Evolutionary conservation across 805 yeast genomes (phyloP).

Genomic region (Suhomyces pyralidae): DNA sequence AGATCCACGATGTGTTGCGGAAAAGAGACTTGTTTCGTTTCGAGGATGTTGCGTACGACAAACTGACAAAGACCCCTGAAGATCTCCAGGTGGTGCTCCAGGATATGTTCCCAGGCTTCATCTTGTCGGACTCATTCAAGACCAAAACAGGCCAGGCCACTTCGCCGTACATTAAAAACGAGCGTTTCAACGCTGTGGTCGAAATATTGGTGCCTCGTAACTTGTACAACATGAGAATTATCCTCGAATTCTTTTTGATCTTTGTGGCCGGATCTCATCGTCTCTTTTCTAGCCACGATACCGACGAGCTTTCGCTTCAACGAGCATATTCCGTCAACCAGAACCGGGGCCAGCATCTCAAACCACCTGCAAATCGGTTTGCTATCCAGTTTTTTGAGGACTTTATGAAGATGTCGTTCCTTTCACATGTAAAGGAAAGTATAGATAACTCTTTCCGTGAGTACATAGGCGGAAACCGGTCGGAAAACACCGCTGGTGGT

Average conservation of each 20-base stretch:
- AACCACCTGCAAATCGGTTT: constrained; percentile 6
- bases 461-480: constrained; percentile 17
- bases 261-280: constrained; percentile 59
- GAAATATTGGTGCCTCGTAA: constrained; percentile 66
- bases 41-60: constrained; percentile 27
- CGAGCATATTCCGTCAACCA: neutral
- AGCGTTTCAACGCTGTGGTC: constrained; percentile 52
- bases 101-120: constrained; percentile 71
- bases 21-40: constrained; percentile 27
- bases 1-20: constrained; percentile 21
- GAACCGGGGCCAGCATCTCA: neutral
- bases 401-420: constrained; percentile 62
- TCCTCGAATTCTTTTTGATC: constrained; percentile 68
- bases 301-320: constrained; percentile 1
- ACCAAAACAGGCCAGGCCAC: constrained; percentile 10
- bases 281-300: constrained; percentile 20
- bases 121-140: constrained; percentile 21
- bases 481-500: neutral
- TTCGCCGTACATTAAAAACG: constrained; percentile 57
- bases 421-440: constrained; percentile 60
- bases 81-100: constrained; percentile 41
- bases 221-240: constrained; percentile 74
- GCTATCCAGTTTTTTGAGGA: constrained; percentile 51
- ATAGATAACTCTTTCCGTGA: constrained; percentile 52
- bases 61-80: constrained; percentile 23